These are phyloP conservation scores for Clarireedia paspali DNA, from an alignment of 2,329 filamentous ascomycete species.

Conservation along the genomic window DNA sequence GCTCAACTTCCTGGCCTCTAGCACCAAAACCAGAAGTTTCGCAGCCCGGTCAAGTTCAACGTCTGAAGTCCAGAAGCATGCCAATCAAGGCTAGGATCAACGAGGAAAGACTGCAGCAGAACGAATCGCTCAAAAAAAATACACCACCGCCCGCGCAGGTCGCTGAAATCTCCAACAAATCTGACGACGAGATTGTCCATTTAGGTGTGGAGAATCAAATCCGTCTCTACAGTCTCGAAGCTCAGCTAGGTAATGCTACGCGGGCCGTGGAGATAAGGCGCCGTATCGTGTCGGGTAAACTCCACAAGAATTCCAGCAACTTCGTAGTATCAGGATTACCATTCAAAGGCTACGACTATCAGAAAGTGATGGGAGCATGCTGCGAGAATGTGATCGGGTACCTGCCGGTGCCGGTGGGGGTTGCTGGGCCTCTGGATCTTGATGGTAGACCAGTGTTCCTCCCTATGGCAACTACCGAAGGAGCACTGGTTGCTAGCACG, in stretches of 20 bases:
- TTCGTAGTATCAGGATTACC: conserved; percentile 82
- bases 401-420: conserved; percentile 85
- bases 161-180: no score
- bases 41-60: no score
- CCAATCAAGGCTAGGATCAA: no score
- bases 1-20: no score
- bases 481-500: conserved; percentile 88
- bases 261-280: conserved; percentile 90
- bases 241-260: conserved; percentile 70
- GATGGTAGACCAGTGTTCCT: conserved; percentile 95
- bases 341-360: conserved; percentile 89
- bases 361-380: conserved; percentile 89
- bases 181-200: no score
- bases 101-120: no score
- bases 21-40: no score
- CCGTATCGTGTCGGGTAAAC: conserved; percentile 77
- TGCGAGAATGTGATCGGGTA: conserved; percentile 98
- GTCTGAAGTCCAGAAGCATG: no score
- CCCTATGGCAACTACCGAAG: conserved; percentile 97
- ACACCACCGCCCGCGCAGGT: no score
- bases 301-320: conserved; percentile 66
- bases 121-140: no score
- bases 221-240: no score
- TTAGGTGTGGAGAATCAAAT: no score
- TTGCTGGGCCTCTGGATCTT: conserved; percentile 87